Evolutionary conservation across 257 asterid species (phyloP).

Genomic region (Eucommia ulmoides): DNA sequence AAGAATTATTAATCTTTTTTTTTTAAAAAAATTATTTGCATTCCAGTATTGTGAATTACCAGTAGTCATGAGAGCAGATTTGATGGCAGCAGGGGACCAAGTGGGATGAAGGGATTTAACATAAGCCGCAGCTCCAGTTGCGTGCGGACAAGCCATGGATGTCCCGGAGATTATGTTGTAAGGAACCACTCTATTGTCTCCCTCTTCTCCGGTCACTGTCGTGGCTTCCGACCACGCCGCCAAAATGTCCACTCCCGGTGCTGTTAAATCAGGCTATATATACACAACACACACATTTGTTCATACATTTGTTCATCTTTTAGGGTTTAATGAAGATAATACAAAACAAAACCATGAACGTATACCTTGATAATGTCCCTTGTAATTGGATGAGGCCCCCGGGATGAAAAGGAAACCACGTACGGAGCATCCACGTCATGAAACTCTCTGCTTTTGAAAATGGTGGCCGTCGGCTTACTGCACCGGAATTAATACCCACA

Average conservation of each 20-base stretch:
- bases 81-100: slow-evolving; percentile 65
- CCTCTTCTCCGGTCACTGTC: slow-evolving; percentile 23
- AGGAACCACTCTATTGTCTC: slow-evolving; percentile 27
- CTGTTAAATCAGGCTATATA: slow-evolving; percentile 59
- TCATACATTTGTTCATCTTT: no score
- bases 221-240: slow-evolving; percentile 62
- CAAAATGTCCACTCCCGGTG: slow-evolving; percentile 59
- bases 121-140: slow-evolving; percentile 53
- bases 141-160: slow-evolving; percentile 76
- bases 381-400: slow-evolving; percentile 56
- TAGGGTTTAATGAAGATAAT: no score
- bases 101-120: slow-evolving; percentile 52
- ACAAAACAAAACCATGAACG: no score
- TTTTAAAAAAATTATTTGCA: background rate
- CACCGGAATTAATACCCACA: background rate
- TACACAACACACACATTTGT: no score
- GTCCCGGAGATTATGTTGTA: slow-evolving; percentile 55
- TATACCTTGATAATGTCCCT: slow-evolving; percentile 48
- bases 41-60: slow-evolving; percentile 17
- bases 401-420: slow-evolving; percentile 49
- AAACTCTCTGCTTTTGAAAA: slow-evolving; percentile 20
- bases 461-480: slow-evolving; percentile 37
- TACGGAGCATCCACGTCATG: slow-evolving; percentile 32
- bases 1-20: background rate
- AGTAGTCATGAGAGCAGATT: slow-evolving; percentile 61